A percentile compares a stretch with the other conserved stretches of the same genome.
phyloP scores from a whole-genome alignment of 2,329 filamentous ascomycete genomes.

The Emergomyces orientalis region DNA sequence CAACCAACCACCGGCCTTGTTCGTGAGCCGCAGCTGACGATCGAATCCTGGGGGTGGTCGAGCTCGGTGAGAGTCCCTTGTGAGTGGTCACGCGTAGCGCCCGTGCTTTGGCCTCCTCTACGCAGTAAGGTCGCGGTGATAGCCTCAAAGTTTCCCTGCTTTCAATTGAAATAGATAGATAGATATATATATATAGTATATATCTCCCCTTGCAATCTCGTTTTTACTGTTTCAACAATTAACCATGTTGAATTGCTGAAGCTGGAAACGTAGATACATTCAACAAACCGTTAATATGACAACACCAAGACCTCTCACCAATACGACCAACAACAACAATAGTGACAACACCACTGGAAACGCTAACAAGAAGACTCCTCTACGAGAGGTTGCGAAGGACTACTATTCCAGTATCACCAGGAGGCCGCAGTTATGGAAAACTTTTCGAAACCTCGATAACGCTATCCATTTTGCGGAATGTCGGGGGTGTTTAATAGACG shows the following conservation, averaged over 20 bases:
- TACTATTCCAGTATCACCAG: slow-evolving; percentile 27
- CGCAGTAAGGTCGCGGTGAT: neutral
- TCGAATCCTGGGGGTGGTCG: neutral
- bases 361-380: slow-evolving; percentile 13
- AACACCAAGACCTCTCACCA: neutral
- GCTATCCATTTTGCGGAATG: slow-evolving; percentile 24
- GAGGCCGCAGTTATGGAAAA: slow-evolving; percentile 17
- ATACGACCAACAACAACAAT: neutral
- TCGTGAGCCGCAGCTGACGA: neutral
- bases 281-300: neutral
- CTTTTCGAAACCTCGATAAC: slow-evolving; percentile 33
- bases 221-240: neutral
- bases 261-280: neutral
- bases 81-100: slow-evolving; percentile 2
- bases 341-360: neutral
- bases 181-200: neutral
- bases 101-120: neutral
- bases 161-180: neutral
- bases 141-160: neutral
- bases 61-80: neutral
- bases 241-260: neutral
- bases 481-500: slow-evolving; percentile 22
- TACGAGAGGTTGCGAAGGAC: slow-evolving; percentile 11
- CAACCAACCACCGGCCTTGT: neutral
- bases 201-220: neutral